Evolutionary conservation across 2,329 filamentous ascomycete species (phyloP).

Genomic region (Paracamarosporium sp.): DNA sequence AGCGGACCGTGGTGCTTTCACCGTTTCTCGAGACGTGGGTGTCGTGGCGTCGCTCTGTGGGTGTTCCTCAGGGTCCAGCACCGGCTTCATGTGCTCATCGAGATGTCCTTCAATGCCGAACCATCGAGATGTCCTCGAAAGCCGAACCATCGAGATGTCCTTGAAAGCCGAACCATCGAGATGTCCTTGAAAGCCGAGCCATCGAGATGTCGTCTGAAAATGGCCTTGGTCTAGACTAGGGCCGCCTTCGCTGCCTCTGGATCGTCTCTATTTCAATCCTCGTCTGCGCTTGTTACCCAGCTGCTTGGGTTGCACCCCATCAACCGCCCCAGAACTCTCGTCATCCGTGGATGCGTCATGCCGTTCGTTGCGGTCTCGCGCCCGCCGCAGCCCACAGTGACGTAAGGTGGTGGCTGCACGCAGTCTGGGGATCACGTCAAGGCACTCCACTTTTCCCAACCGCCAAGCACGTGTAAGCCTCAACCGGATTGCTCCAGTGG

Average conservation of each 20-base stretch:
- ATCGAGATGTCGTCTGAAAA: neutral
- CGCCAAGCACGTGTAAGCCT: neutral
- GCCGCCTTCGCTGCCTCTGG: neutral
- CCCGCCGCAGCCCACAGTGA: neutral
- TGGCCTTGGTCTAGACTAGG: neutral
- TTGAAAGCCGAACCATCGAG: no score
- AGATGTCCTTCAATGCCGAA: no score
- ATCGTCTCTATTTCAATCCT: neutral
- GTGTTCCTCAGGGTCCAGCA: neutral
- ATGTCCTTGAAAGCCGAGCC: no score
- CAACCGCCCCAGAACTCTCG: neutral
- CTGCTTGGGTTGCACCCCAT: neutral
- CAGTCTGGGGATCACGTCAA: slow-evolving; percentile 1
- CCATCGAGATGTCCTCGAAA: no score
- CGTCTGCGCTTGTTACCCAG: neutral
- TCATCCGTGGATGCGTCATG: neutral
- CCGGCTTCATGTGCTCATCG: no score
- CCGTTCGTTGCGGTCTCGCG: neutral
- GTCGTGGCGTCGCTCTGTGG: no score
- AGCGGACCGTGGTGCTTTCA: neutral
- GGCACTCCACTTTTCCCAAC: slow-evolving; percentile 6
- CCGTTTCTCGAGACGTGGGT: no score
- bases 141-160: no score
- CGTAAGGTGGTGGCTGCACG: neutral
- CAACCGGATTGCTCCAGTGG: neutral